Evolutionary conservation across 2,329 filamentous ascomycete species (phyloP), one percentile per base, ranked within the genome.

Genomic region (Malbranchea zuffiana): DNA sequence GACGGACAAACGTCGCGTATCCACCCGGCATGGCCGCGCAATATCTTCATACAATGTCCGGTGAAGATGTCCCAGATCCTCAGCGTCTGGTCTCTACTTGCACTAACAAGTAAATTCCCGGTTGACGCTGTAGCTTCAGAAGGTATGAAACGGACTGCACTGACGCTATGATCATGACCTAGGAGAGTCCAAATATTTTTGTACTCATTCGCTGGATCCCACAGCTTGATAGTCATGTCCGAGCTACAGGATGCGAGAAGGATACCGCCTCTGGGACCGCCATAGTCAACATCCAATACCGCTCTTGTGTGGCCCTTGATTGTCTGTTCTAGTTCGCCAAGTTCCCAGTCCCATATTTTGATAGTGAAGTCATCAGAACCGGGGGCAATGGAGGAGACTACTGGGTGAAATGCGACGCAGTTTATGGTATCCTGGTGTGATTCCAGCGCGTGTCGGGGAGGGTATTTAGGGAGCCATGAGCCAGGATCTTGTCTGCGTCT

Each of bases 291-390:
- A 54, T 92, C 86, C 18, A 90, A 64, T 1, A 95, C 85, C 3
- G 84, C 76, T 53, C 82, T 86, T 4, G 86, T 95, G 53, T 95
- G 87, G 1, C 85, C 86, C 56, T 95, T 95, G 40, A 95, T 73
- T 0, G 87, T 95, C 44, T 80, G 69, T 57, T 95, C 86, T 3
- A 93, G 68, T 60, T 95, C 87, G 32, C 88, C 88, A 17, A 92
- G 64, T 53, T 95, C 87, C 82, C 86, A 95, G 54, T 95, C 87
- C 87, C 87, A 95, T 39, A 95, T 86, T 54, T 95, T 95, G 59
- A 96, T 93, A 6, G 82, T 93, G 37, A 76, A 82, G 59, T 95
- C 88, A 57, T 94, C 87, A 5, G 86, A 92, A n/a, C 83, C 87
- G 0, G 85, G 90, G 8, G 87, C 88, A 13, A 95, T 68, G 3